Evolutionary conservation across 1,284 basidiomycete species (phyloP), one percentile per base, ranked within the genome.

Genomic region (Calocybe gambosa): DNA sequence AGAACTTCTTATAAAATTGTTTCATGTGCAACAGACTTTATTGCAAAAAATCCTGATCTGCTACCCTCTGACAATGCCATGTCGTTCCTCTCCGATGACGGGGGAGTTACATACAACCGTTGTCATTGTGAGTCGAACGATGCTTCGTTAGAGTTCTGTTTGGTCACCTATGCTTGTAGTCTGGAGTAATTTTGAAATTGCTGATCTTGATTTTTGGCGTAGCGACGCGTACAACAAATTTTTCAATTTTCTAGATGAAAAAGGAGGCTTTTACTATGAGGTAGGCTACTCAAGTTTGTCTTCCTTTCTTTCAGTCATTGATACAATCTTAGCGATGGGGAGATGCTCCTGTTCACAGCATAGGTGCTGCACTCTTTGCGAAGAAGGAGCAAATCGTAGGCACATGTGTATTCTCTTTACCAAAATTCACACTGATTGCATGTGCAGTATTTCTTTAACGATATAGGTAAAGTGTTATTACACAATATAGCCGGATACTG

Each of bases 181-280:
- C 71, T 92, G 89, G 89, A 85, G 80, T 57, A 93, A 93, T 67
- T 93, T 93, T 56, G 93, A 96, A 63, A 93, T 96, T 43, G 93
- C 74, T 34, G 80, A 82, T 61, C 71, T 89, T 52, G 81, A 88
- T 56, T 82, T 95, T 56, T 93, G 89, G 86, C 75, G 93, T 54
- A 68, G 75, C 16, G 80, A 92, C 53, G 80, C 85, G 0, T 96
- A 96, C 67, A 71, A 69, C 51, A 84, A 88, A 57, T 96, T 84
- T 74, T 96, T 96, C 57, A 80, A 92, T 38, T 77, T 79, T 63
- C 74, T 97, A 16, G 93, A 97, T 60, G 62, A 77, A 38, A 74
- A 80, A 26, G 93, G 93, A 50, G 93, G 93, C n/a, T 93, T 93
- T 66, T 92, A 91, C 65, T 93, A 94, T 56, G 91, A 94, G 77